Percentiles rank a stretch among this genome's conserved stretches.
Conservation (phyloP, 495 filamentous ascomycete species). For the Viridothelium virens region DNA sequence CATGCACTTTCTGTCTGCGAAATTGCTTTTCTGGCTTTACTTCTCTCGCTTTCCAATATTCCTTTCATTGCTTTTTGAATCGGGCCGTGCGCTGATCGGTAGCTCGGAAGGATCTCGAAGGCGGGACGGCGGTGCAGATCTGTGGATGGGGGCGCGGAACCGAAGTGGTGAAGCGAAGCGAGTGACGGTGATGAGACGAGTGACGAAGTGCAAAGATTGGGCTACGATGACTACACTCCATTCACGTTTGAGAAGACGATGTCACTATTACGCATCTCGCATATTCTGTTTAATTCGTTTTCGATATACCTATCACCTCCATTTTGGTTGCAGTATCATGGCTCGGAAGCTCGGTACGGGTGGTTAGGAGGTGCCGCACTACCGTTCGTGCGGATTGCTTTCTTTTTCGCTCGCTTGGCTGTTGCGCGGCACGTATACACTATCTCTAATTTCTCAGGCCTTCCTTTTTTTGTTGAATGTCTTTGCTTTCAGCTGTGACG, state of each 20-base stretch:
- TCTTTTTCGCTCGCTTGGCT: background rate
- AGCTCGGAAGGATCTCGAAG: background rate
- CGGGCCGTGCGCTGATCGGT: background rate
- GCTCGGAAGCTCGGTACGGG: background rate
- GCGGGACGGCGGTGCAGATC: background rate
- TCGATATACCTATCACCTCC: background rate
- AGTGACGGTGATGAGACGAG: constrained; percentile 6
- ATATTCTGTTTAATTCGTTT: background rate
- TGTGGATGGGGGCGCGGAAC: background rate
- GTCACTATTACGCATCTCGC: background rate
- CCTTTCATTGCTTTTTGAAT: background rate
- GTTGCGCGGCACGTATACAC: too few species aligned
- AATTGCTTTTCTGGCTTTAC: background rate
- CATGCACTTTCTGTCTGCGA: background rate
- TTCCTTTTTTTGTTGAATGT: background rate
- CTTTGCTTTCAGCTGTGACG: background rate
- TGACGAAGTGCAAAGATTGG: background rate
- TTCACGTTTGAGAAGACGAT: background rate
- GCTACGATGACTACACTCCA: background rate
- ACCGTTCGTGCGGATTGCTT: background rate
- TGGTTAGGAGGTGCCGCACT: background rate
- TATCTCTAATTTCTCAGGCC: too few species aligned
- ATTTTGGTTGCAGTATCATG: background rate
- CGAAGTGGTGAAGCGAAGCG: background rate
- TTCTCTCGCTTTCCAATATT: background rate